Base-by-base conservation (phyloP, 1,284 basidiomycete species). In the Xanthoconium separans region DNA sequence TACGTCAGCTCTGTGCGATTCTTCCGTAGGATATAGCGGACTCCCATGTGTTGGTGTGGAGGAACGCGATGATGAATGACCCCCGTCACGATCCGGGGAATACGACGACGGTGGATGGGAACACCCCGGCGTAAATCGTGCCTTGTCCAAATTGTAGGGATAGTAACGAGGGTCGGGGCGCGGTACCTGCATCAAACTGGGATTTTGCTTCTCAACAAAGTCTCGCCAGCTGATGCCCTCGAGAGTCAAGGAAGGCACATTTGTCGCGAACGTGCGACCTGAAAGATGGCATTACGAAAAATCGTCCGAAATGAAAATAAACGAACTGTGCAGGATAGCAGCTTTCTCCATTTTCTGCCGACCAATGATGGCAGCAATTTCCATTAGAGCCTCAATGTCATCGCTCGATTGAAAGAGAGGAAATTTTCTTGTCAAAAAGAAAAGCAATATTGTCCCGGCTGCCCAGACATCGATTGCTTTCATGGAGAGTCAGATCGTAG, bases 391-490 rank as follows among this genome's bases (percentile, higher is more conserved):
- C 70, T 99, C 96, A 31, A 89, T 83, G 69, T 99, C 96, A 69
- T 98, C 95, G 65, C 84, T 91, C 27, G 95, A 93, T 66, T 95
- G 93, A 75, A 99, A 96, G 22, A 98, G 74, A 1, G 96, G 96
- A 65, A 98, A 99, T 61, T 97, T 96, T 55, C 86, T 84, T 0
- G 89, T 89, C 24, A 99, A 78, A 72, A 98, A 95, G 70, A 95
- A 95, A 6, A 99, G 78, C 0, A 99, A 73, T 51, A 98, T 97
- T 66, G 91, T 88, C 1, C 96, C 96, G 2, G 86, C 93, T 2
- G 95, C 91, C 96, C 96, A 99, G 40, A 98, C 85, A 67, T 99
- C 96, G 64, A 99, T 88, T 11, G 96, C 96, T 93, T 66, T 50
- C 53, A 24, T 33, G 47, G 24, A 22, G 45, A 43, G 11, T 60